Evolutionary conservation across 106 monocot species (phyloP), one percentile per base, ranked within the genome.

Genomic region (Allium sativum): DNA sequence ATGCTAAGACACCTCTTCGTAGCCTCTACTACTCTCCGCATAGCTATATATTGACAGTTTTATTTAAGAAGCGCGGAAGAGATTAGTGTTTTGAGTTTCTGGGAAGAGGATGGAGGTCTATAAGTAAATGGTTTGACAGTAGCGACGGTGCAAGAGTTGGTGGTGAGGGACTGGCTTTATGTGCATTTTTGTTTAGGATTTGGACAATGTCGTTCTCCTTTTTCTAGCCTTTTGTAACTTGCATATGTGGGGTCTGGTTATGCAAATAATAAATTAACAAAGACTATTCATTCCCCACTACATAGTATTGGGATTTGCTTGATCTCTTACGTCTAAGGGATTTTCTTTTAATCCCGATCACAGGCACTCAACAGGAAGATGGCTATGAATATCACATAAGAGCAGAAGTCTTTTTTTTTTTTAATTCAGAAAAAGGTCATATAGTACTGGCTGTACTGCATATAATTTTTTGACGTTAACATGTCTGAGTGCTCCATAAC

Each of bases 111-210:
- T 10, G 44, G 17, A 61, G 44, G 44, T 44, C n/a, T n/a, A n/a
- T n/a, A 44, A 40, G 60, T 18, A 22, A 20, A 47, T 47, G 62
- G 62, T 21, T 63, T 47, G 45, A 48, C 19, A 48, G 47, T 63
- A 41, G 62, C 46, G 48, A 47, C n/a, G 62, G 62, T 63, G 62
- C 21, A 63, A 63, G 62, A 47, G 21, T 19, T 63, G 21, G 62
- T 48, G 62, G 62, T 62, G 62, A 45, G 47, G 18, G 62, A 48
- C 48, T 63, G 22, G 48, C 62, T 63, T 63, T 63, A 63, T 63
- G 47, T 47, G 20, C 62, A 63, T 47, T 17, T 60, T 22, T 22
- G 61, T 8, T 22, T 63, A 47, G 62, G 62, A 63, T 63, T 13
- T 22, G 10, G 46, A 63, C 21, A 63, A 16, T 63, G 22, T 15